Evolutionary conservation across 441 rosid genomes (phyloP).

Genomic region (Populus hybrid): DNA sequence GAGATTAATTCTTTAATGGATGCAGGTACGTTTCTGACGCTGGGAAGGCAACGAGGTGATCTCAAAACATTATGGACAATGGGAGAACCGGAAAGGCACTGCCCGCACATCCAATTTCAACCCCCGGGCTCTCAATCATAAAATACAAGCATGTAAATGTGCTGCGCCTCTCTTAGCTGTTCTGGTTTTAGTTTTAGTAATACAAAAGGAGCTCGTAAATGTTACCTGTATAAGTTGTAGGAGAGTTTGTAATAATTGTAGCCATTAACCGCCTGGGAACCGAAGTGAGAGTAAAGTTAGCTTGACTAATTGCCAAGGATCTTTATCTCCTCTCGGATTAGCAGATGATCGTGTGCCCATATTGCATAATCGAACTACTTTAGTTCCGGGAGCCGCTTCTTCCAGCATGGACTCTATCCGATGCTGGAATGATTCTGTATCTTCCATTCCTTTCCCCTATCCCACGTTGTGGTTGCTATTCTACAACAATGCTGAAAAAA

Average conservation of each 20-base stretch:
- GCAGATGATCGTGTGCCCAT: background rate
- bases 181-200: background rate
- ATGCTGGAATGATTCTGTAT: too few species aligned
- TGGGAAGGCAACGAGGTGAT: constrained; percentile 92
- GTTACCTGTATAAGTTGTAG: constrained; percentile 14
- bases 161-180: background rate
- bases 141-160: background rate
- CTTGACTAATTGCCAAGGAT: background rate
- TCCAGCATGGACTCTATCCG: too few species aligned
- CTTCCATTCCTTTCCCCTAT: background rate
- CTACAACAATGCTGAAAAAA: too few species aligned
- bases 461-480: background rate
- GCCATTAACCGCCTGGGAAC: background rate
- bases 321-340: background rate
- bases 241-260: constrained; percentile 11
- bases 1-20: background rate
- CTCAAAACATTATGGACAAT: constrained; percentile 76
- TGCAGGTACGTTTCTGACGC: constrained; percentile 73
- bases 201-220: background rate
- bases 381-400: too few species aligned
- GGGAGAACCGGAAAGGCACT: constrained; percentile 83
- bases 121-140: constrained; percentile 20
- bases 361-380: background rate
- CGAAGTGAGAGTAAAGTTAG: background rate
- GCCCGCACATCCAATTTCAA: constrained; percentile 73